Evolutionary conservation across 352 stramenopile genomes (phyloP).

Genomic region (Elongisporangium anandrum): DNA sequence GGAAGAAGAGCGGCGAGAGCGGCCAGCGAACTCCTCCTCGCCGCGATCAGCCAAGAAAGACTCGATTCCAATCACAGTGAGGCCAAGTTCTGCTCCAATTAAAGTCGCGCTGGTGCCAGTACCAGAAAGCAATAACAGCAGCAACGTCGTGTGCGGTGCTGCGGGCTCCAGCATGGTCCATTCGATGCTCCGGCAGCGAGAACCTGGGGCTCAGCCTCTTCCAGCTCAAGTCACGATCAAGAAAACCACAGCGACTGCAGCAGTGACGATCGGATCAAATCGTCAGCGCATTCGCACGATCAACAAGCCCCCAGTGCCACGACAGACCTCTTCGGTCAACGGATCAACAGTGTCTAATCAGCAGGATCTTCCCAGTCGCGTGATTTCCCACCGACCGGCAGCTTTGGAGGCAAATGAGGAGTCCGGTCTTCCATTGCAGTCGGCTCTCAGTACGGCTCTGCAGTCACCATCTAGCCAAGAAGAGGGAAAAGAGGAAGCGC

Average conservation of each 20-base stretch:
- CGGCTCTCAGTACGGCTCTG: background rate
- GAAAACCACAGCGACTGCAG: conserved; percentile 2
- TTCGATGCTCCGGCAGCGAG: conserved; percentile 24
- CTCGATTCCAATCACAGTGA: background rate
- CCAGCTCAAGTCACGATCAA: background rate
- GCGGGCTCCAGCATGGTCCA: conserved; percentile 45
- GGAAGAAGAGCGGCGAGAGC: conserved; percentile 1
- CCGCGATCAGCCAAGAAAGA: conserved; percentile 7
- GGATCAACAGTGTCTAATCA: conserved; percentile 10
- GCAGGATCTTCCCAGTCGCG: conserved; percentile 9
- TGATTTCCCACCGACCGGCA: conserved; percentile 6
- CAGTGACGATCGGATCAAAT: conserved; percentile 42
- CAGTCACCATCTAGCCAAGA: background rate
- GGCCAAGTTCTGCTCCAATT: background rate
- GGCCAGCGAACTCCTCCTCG: conserved; percentile 5
- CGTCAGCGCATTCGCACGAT: conserved; percentile 35
- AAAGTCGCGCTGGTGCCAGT: background rate
- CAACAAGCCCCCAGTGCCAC: conserved; percentile 58
- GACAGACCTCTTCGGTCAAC: conserved; percentile 11
- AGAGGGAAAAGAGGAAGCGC: background rate
- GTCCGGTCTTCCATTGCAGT: too few relatives aligned
- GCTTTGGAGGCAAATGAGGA: background rate
- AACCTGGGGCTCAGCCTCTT: background rate
- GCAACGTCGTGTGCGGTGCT: conserved; percentile 3
- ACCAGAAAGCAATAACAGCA: conserved; percentile 3